Evolutionary conservation across 345 rosid species (phyloP).

Genomic region (Syzygium aromaticum): DNA sequence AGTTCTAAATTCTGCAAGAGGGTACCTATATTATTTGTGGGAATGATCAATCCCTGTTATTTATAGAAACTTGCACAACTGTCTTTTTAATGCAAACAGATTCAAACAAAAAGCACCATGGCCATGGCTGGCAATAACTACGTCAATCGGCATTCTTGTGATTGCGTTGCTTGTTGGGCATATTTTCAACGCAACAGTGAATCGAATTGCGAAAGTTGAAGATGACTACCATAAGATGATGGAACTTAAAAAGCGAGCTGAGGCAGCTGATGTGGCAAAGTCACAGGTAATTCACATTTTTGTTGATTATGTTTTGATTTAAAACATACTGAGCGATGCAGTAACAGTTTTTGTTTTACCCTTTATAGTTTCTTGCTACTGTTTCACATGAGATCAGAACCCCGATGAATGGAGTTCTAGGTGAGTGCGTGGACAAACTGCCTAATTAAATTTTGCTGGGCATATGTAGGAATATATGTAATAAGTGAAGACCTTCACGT

Average conservation of each 20-base stretch:
- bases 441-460: background rate
- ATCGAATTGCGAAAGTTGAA: slow-evolving; percentile 80
- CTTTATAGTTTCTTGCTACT: slow-evolving; percentile 83
- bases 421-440: slow-evolving; percentile 33
- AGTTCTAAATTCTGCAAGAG: background rate
- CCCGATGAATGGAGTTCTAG: slow-evolving; percentile 98
- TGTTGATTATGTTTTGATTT: slow-evolving; percentile 3
- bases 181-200: slow-evolving; percentile 70
- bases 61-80: background rate
- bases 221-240: slow-evolving; percentile 72
- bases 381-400: slow-evolving; percentile 99
- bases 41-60: background rate
- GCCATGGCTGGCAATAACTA: slow-evolving; percentile 57
- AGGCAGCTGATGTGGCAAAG: slow-evolving; percentile 93
- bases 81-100: slow-evolving; percentile 26
- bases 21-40: background rate
- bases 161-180: slow-evolving; percentile 74
- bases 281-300: slow-evolving; percentile 57
- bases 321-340: background rate
- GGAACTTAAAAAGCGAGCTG: slow-evolving; percentile 74
- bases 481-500: background rate
- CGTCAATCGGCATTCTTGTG: slow-evolving; percentile 64
- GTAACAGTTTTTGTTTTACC: background rate
- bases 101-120: slow-evolving; percentile 82
- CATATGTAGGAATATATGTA: background rate